Conservation (phyloP, 768 basidiomycete genomes). For the Daedaleopsis sinensis region DNA sequence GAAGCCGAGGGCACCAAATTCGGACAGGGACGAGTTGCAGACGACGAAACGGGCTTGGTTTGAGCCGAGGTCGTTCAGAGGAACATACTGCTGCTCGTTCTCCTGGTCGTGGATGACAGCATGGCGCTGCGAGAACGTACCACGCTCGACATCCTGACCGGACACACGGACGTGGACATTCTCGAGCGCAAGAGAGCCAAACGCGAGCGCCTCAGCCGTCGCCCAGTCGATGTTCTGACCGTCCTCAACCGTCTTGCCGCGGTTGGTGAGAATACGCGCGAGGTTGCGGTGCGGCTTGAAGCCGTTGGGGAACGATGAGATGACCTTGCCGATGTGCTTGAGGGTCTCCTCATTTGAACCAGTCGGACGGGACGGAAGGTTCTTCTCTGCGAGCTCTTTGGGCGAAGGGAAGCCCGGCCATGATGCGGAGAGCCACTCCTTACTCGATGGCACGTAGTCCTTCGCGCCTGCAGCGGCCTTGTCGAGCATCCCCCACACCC, state of each 20-base stretch:
- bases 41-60: conserved; percentile 90
- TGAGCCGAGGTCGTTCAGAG: conserved; percentile 84
- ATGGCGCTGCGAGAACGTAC: conserved; percentile 98
- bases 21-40: conserved; percentile 96
- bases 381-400: conserved; percentile 89
- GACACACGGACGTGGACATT: conserved; percentile 94
- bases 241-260: conserved; percentile 91
- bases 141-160: conserved; percentile 98
- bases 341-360: conserved; percentile 78
- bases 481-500: conserved; percentile 99
- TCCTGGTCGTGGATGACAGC: conserved; percentile 95
- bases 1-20: conserved; percentile 93
- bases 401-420: conserved; percentile 99
- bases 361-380: conserved; percentile 88
- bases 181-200: conserved; percentile 91
- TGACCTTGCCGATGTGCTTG: conserved; percentile 81
- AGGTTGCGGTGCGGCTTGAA: conserved; percentile 93
- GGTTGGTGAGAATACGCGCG: conserved; percentile 83
- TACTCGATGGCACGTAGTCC: conserved; percentile 92
- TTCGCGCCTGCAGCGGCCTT: conserved; percentile 92
- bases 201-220: conserved; percentile 96
- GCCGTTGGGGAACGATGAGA: conserved; percentile 82
- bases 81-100: conserved; percentile 88
- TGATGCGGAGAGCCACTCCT: conserved; percentile 97
- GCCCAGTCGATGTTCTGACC: conserved; percentile 96